Conservation (phyloP, 192 early-diverging fungal genomes). For the Entomortierella lignicola region DNA sequence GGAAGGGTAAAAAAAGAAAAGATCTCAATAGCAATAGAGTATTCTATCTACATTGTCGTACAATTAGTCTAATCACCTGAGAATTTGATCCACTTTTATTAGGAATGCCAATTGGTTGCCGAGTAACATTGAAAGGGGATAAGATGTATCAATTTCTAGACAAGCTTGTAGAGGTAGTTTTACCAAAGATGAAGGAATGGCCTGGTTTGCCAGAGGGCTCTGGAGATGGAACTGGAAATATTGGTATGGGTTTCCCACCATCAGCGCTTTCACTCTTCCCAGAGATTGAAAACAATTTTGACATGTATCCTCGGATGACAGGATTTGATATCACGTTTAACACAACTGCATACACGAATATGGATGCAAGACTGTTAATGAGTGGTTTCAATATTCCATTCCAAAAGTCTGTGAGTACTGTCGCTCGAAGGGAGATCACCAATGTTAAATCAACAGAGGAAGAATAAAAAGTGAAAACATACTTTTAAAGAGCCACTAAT, state of each 20-base stretch:
- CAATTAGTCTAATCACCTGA: neutral
- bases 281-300: conserved; percentile 96
- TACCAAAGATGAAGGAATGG: conserved; percentile 95
- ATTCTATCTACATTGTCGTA: no score
- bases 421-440: conserved; percentile 6
- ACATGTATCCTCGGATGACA: conserved; percentile 90
- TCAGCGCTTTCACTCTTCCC: conserved; percentile 92
- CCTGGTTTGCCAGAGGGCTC: conserved; percentile 76
- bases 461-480: neutral
- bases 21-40: no score
- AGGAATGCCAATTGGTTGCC: conserved; percentile 90
- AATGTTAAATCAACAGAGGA: neutral
- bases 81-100: neutral
- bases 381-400: conserved; percentile 94
- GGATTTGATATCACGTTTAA: conserved; percentile 89
- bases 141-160: conserved; percentile 95
- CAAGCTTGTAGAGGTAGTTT: conserved; percentile 92
- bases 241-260: conserved; percentile 86
- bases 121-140: conserved; percentile 82
- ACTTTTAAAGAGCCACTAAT: no score
- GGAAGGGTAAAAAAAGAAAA: conserved; percentile 63
- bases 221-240: conserved; percentile 85
- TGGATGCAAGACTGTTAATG: conserved; percentile 83
- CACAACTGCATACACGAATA: conserved; percentile 83
- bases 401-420: conserved; percentile 42